These are phyloP conservation scores for Rhodotorula sp. DNA, from an alignment of 1,284 basidiomycete species.

Conservation along the genomic window DNA sequence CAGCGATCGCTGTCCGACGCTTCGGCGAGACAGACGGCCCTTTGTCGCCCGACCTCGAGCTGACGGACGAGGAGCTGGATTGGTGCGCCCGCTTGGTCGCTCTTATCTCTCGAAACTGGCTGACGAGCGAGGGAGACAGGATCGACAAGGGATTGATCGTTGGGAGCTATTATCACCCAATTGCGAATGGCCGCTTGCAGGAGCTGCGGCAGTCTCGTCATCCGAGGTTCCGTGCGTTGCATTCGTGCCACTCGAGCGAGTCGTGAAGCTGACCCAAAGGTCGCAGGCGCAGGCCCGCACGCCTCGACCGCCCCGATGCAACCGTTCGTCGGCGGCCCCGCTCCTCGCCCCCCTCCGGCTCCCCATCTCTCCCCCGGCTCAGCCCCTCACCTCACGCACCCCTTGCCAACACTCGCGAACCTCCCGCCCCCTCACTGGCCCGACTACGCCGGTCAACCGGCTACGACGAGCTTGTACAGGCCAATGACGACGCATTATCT, in stretches of 20 bases:
- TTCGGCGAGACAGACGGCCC: constrained; percentile 23
- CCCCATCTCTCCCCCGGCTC: neutral
- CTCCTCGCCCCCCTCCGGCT: neutral
- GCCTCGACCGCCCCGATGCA: neutral
- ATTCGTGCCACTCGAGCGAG: no score
- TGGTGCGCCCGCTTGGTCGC: constrained; percentile 12
- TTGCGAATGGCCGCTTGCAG: constrained; percentile 14
- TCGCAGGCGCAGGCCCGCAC: neutral
- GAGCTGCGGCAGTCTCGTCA: constrained; percentile 11
- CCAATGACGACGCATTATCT: neutral
- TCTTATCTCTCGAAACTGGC: no score
- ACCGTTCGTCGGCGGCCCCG: neutral
- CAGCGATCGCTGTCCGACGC: constrained; percentile 19
- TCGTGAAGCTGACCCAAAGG: neutral
- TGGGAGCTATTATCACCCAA: constrained; percentile 27
- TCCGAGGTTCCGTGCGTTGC: neutral
- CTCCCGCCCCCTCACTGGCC: neutral
- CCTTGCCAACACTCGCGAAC: neutral
- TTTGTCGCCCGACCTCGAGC: constrained; percentile 1
- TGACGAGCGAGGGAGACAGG: neutral
- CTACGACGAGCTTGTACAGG: neutral
- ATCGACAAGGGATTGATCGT: constrained; percentile 24
- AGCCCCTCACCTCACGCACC: neutral
- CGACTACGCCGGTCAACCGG: neutral
- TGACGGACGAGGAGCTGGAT: constrained; percentile 29